Evolutionary conservation across 495 filamentous ascomycete genomes (phyloP).

Genomic region (Aspergillus avenaceus): DNA sequence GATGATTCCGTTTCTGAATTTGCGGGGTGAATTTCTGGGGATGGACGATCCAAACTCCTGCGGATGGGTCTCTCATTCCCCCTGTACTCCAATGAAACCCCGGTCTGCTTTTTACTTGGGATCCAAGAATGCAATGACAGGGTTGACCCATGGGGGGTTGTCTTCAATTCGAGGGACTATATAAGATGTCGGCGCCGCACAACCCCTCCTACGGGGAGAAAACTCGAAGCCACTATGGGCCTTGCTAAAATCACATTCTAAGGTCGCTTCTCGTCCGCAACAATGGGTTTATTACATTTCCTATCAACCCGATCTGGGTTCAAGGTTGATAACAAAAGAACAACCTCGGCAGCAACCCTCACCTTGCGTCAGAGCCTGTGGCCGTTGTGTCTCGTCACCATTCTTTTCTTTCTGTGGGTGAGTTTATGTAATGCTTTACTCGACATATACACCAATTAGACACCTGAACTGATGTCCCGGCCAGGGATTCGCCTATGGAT

Average conservation of each 20-base stretch:
- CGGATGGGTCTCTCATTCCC: neutral
- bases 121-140: neutral
- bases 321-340: constrained; percentile 41
- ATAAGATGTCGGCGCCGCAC: neutral
- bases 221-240: neutral
- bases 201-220: neutral
- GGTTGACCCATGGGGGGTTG: neutral
- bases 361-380: constrained; percentile 55
- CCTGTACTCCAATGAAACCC: neutral
- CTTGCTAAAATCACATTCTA: neutral
- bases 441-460: too few species aligned
- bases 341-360: constrained; percentile 52
- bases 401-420: constrained; percentile 73
- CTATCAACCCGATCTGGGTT: constrained; percentile 32
- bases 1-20: neutral
- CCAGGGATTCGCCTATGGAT: constrained; percentile 50
- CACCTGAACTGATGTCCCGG: too few species aligned
- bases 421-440: neutral
- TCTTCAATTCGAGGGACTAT: neutral
- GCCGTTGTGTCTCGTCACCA: constrained; percentile 44
- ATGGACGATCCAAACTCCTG: neutral
- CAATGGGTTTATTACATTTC: constrained; percentile 26
- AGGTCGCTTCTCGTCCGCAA: neutral
- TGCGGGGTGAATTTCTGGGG: constrained; percentile 7
- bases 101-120: neutral